A percentile compares a stretch with the other conserved stretches of the same genome.
These are phyloP conservation scores for Chenopodium formosanum DNA, from an alignment of 148 eudicot genomes.

Conservation along the genomic window DNA sequence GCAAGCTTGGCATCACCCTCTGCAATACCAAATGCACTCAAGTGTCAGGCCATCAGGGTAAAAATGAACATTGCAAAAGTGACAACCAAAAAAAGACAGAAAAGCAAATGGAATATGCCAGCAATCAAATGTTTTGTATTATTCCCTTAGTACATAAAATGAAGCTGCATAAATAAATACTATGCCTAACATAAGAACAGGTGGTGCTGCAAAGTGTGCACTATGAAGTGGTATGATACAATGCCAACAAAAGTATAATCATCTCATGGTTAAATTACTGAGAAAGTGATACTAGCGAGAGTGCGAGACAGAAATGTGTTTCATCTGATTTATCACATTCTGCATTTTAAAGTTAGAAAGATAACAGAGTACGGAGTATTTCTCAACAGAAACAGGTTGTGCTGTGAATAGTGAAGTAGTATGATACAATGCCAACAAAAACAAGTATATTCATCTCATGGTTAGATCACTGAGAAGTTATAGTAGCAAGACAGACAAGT, in stretches of 20 bases:
- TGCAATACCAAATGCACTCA: constrained; percentile 33
- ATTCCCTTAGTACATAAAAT: neutral
- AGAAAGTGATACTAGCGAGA: too few species aligned
- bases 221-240: neutral
- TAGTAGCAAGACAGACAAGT: too few species aligned
- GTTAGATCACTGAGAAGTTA: too few species aligned
- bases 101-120: neutral
- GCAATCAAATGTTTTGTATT: neutral
- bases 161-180: neutral
- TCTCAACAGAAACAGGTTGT: too few species aligned
- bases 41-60: constrained; percentile 12
- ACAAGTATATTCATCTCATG: too few species aligned
- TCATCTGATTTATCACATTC: too few species aligned
- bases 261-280: neutral
- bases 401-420: too few species aligned
- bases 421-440: too few species aligned
- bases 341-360: too few species aligned
- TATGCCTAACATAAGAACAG: neutral
- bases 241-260: neutral
- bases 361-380: too few species aligned
- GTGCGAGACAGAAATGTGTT: neutral
- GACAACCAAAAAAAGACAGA: neutral
- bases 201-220: too few species aligned
- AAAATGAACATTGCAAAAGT: neutral
- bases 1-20: constrained; percentile 50